Evolutionary conservation across 106 monocot genomes (phyloP).

Genomic region (Dendrobium huoshanense): DNA sequence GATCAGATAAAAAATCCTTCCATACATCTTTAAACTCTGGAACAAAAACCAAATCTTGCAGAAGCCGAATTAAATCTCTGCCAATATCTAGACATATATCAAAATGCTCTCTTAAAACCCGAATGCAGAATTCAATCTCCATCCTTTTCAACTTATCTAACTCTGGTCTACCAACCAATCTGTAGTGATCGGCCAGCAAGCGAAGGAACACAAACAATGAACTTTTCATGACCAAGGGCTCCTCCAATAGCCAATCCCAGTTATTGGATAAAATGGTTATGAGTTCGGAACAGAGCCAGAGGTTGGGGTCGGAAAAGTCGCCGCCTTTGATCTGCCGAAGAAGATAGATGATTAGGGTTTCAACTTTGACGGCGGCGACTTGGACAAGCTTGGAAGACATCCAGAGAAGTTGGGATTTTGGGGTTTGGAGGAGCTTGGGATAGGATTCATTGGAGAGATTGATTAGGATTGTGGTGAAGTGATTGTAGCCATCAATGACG

Average conservation of each 20-base stretch:
- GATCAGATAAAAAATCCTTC: conserved; percentile 51
- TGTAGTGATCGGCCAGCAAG: conserved; percentile 64
- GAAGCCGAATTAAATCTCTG: conserved; percentile 60
- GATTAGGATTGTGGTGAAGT: conserved; percentile 48
- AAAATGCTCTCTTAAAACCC: conserved; percentile 45
- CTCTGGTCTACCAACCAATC: conserved; percentile 21
- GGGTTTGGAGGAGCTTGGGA: conserved; percentile 27
- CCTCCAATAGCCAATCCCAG: conserved; percentile 48
- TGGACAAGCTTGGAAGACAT: conserved; percentile 19
- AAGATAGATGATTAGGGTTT: conserved; percentile 35
- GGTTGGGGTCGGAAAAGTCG: conserved; percentile 43
- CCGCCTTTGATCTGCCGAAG: conserved; percentile 45
- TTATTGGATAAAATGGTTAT: conserved; percentile 22
- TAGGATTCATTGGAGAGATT: conserved; percentile 30
- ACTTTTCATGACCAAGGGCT: conserved; percentile 35
- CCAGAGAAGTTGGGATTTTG: conserved; percentile 44
- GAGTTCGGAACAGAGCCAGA: conserved; percentile 38
- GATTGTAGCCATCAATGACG: conserved; percentile 51
- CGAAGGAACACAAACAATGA: conserved; percentile 54
- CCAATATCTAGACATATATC: conserved; percentile 54
- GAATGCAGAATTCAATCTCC: conserved; percentile 60
- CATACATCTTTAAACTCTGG: conserved; percentile 66
- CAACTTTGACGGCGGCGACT: conserved; percentile 23
- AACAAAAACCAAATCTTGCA: conserved; percentile 55
- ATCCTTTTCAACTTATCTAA: conserved; percentile 40